Conservation (phyloP, 192 early-diverging fungal species). For the Coemansia aciculifera region DNA sequence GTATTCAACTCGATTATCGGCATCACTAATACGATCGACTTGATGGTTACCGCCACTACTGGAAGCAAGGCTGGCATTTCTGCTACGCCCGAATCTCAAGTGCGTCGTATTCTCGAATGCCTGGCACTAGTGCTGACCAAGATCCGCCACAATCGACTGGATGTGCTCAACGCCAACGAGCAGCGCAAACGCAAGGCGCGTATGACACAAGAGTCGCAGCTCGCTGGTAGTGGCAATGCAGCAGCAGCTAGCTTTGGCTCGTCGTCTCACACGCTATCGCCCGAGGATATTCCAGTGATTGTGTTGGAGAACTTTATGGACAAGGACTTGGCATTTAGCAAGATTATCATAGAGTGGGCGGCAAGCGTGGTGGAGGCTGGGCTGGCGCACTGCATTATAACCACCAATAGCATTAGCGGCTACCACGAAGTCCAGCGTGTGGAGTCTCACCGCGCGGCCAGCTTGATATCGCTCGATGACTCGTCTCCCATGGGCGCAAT, state of each 20-base stretch:
- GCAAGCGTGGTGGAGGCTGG: constrained; percentile 76
- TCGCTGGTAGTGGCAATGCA: not conserved
- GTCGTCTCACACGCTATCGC: constrained; percentile 23
- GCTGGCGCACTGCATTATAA: constrained; percentile 89
- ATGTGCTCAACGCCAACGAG: constrained; percentile 36
- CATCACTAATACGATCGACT: constrained; percentile 74
- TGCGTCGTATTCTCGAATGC: constrained; percentile 81
- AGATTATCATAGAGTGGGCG: constrained; percentile 80
- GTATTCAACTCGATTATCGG: constrained; percentile 79
- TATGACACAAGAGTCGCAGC: not conserved
- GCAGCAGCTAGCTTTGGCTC: not conserved
- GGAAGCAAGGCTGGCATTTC: constrained; percentile 86
- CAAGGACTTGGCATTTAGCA: constrained; percentile 64
- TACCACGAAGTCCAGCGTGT: constrained; percentile 64
- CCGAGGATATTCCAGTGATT: constrained; percentile 77
- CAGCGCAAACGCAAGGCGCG: constrained; percentile 27
- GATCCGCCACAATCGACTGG: constrained; percentile 38
- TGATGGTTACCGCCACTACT: constrained; percentile 82
- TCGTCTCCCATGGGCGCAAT: constrained; percentile 42
- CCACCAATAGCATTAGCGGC: constrained; percentile 69
- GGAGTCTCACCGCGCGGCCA: constrained; percentile 42
- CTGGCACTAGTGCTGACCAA: constrained; percentile 72
- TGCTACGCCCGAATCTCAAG: constrained; percentile 78
- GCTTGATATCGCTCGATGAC: constrained; percentile 45
- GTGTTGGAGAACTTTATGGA: constrained; percentile 85